Conservation (phyloP, 2,329 filamentous ascomycete genomes). For the Hansfordia pulvinata region DNA sequence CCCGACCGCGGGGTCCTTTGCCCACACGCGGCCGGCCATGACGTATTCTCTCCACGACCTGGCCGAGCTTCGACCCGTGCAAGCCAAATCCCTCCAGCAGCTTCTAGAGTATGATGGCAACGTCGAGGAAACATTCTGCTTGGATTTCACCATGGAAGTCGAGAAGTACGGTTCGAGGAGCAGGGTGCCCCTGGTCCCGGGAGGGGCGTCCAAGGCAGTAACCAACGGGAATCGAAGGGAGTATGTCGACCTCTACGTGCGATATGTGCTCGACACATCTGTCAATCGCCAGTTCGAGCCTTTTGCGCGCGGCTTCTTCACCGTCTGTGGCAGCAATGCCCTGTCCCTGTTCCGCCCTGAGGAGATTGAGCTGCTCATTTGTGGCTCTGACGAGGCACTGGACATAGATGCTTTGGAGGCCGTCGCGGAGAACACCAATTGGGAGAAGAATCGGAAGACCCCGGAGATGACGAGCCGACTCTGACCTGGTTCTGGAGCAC, state of each 20-base stretch:
- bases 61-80: constrained; percentile 62
- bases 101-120: constrained; percentile 75
- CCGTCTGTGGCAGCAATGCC: constrained; percentile 79
- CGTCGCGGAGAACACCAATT: constrained; percentile 73
- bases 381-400: constrained; percentile 72
- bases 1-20: constrained; percentile 36
- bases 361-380: constrained; percentile 78
- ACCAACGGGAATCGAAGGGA: constrained; percentile 76
- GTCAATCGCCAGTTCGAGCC: constrained; percentile 79
- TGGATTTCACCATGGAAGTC: constrained; percentile 66
- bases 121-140: constrained; percentile 65
- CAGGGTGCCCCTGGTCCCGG: constrained; percentile 57
- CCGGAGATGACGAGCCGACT: constrained; percentile 48
- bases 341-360: constrained; percentile 78
- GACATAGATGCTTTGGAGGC: constrained; percentile 64
- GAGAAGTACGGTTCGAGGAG: constrained; percentile 62
- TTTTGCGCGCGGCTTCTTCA: constrained; percentile 89
- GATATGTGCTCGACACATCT: constrained; percentile 64
- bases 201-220: constrained; percentile 61
- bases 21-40: constrained; percentile 47
- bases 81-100: constrained; percentile 63
- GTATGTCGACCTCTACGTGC: constrained; percentile 76
- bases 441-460: constrained; percentile 36
- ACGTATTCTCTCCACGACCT: constrained; percentile 70
- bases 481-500: constrained; percentile 83